Percentiles rank a stretch among this genome's conserved stretches.
These are phyloP conservation scores for Solanum tarapatanum DNA, from an alignment of 257 asterid genomes.

Conservation along the genomic window DNA sequence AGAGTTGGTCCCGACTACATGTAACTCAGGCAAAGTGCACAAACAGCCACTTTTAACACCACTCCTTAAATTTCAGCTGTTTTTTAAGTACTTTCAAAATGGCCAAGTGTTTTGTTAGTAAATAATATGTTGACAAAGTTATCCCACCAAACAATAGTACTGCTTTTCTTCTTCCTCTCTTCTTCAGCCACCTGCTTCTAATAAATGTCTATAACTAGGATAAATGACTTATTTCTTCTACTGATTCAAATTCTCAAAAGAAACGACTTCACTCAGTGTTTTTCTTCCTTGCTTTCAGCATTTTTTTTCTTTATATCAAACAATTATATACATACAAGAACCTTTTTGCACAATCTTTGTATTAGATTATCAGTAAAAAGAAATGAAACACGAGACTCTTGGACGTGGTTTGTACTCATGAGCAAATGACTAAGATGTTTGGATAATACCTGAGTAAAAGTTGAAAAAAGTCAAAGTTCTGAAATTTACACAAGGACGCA, in stretches of 20 bases:
- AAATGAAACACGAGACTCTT: neutral
- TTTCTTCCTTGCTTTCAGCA: neutral
- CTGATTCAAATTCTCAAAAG: neutral
- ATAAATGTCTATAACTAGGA: neutral
- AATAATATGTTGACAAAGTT: neutral
- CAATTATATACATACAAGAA: neutral
- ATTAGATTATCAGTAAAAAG: neutral
- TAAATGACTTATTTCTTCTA: neutral
- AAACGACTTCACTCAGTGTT: neutral
- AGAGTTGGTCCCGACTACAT: neutral
- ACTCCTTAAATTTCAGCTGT: neutral
- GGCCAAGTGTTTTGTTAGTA: neutral
- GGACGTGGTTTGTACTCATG: neutral
- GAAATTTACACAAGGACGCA: neutral
- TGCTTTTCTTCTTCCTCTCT: neutral
- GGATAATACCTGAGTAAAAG: neutral
- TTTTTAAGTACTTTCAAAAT: neutral
- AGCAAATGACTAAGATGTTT: neutral
- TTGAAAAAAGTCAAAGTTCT: neutral
- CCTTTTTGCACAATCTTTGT: neutral
- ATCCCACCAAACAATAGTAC: neutral
- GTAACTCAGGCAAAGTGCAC: neutral
- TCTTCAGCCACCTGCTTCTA: neutral
- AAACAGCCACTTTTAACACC: neutral
- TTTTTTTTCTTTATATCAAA: neutral